These are phyloP conservation scores for Paramarasmius palmivorus DNA, from an alignment of 1,284 basidiomycete genomes.

Conservation along the genomic window DNA sequence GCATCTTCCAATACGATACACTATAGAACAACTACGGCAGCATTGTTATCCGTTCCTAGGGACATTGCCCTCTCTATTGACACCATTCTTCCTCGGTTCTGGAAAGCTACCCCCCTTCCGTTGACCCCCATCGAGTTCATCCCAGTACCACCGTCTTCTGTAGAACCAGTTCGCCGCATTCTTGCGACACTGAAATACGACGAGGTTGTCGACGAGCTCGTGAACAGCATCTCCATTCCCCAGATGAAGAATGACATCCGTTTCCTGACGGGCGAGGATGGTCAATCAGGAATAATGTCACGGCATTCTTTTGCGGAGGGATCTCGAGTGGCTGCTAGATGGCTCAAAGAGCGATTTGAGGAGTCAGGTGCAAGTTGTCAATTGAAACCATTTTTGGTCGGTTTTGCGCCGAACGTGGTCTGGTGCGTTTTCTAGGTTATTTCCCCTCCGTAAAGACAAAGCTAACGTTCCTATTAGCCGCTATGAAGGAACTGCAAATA, in stretches of 20 bases:
- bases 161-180: slow-evolving; percentile 49
- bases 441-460: not conserved
- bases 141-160: slow-evolving; percentile 53
- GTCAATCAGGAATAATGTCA: slow-evolving; percentile 60
- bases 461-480: slow-evolving; percentile 36
- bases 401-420: slow-evolving; percentile 83
- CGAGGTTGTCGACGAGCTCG: slow-evolving; percentile 58
- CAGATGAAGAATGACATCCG: slow-evolving; percentile 71
- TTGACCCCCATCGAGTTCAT: slow-evolving; percentile 42
- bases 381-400: slow-evolving; percentile 61
- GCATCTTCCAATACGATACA: slow-evolving; percentile 31
- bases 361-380: slow-evolving; percentile 72
- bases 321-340: slow-evolving; percentile 67
- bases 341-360: slow-evolving; percentile 75
- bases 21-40: slow-evolving; percentile 39
- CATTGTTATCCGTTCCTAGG: slow-evolving; percentile 45
- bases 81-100: slow-evolving; percentile 56
- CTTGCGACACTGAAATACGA: slow-evolving; percentile 55
- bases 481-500: slow-evolving; percentile 51
- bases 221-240: slow-evolving; percentile 61
- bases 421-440: slow-evolving; percentile 52
- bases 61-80: slow-evolving; percentile 42
- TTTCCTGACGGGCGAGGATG: slow-evolving; percentile 82
- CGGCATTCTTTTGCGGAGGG: slow-evolving; percentile 80
- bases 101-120: slow-evolving; percentile 59